phyloP scores from a whole-genome alignment of 345 rosid species.

The Hypericum androsaemum region DNA sequence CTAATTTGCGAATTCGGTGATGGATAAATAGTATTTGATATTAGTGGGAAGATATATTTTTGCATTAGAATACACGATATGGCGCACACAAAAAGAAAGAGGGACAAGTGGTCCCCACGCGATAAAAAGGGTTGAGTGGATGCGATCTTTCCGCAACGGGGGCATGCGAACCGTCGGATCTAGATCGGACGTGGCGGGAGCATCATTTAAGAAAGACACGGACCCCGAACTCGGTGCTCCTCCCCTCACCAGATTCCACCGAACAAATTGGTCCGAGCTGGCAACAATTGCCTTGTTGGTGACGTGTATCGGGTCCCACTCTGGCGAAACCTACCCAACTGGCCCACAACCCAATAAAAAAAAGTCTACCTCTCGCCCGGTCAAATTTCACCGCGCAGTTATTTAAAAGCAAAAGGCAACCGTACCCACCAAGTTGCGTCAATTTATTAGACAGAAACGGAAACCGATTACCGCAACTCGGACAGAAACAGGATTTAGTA shows the following conservation, averaged over 20 bases:
- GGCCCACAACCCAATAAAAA: not conserved
- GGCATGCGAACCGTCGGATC: slow-evolving; percentile 33
- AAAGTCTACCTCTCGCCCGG: slow-evolving; percentile 10
- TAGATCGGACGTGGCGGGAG: slow-evolving; percentile 45
- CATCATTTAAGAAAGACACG: slow-evolving; percentile 20
- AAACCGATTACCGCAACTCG: too few species aligned
- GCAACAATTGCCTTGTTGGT: slow-evolving; percentile 47
- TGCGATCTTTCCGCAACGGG: slow-evolving; percentile 10
- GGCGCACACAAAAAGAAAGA: too few species aligned
- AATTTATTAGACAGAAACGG: not conserved
- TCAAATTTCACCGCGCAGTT: slow-evolving; percentile 36
- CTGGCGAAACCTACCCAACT: not conserved
- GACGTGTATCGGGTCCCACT: slow-evolving; percentile 45
- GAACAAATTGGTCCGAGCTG: slow-evolving; percentile 39
- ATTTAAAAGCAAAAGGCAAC: slow-evolving; percentile 2
- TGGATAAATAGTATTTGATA: too few species aligned
- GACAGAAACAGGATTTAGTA: too few species aligned
- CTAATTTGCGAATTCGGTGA: too few species aligned
- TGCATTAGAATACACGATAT: too few species aligned
- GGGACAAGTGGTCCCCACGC: too few species aligned
- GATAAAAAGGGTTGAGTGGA: slow-evolving; percentile 18
- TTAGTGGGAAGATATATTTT: too few species aligned
- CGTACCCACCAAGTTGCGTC: not conserved
- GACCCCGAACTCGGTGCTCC: not conserved
- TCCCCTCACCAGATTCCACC: slow-evolving; percentile 14